phyloP scores from a whole-genome alignment of 179 eudicot genomes.

The Silene noctiflora region DNA sequence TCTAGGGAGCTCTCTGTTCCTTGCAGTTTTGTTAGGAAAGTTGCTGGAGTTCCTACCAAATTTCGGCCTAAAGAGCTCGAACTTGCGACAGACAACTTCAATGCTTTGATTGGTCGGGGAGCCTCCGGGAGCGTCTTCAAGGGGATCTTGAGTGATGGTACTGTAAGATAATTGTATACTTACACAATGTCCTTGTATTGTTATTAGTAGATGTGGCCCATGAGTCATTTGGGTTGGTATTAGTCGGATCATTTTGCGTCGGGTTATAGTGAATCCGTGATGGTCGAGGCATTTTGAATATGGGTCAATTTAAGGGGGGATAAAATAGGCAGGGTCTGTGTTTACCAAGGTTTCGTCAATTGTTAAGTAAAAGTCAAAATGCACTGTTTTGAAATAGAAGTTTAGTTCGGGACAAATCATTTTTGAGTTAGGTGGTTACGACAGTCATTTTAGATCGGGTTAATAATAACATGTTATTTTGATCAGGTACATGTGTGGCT shows the following conservation, averaged over 20 bases:
- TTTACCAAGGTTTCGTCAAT: too few relatives aligned
- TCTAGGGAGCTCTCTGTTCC: conserved; percentile 57
- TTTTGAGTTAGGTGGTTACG: too few relatives aligned
- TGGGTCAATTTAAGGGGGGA: too few relatives aligned
- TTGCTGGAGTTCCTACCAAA: conserved; percentile 79
- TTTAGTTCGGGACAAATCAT: too few relatives aligned
- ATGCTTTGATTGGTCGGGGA: conserved; percentile 60
- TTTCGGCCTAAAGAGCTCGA: conserved; percentile 64
- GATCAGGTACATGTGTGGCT: conserved; percentile 46
- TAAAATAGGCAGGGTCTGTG: too few relatives aligned
- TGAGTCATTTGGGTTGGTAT: too few relatives aligned
- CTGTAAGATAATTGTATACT: background rate
- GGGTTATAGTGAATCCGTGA: too few relatives aligned
- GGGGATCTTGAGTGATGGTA: conserved; percentile 60
- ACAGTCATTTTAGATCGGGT: too few relatives aligned
- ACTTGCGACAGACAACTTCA: conserved; percentile 66
- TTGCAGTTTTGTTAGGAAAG: conserved; percentile 72
- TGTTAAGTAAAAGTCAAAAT: too few relatives aligned
- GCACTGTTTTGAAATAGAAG: background rate
- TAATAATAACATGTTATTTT: background rate
- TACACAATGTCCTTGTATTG: background rate
- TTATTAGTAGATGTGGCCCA: too few relatives aligned
- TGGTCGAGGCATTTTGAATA: too few relatives aligned
- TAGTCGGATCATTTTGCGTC: too few relatives aligned
- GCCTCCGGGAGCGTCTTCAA: conserved; percentile 68